Evolutionary conservation across 768 basidiomycete genomes (phyloP).

Genomic region (Boletus rubroflammeus): DNA sequence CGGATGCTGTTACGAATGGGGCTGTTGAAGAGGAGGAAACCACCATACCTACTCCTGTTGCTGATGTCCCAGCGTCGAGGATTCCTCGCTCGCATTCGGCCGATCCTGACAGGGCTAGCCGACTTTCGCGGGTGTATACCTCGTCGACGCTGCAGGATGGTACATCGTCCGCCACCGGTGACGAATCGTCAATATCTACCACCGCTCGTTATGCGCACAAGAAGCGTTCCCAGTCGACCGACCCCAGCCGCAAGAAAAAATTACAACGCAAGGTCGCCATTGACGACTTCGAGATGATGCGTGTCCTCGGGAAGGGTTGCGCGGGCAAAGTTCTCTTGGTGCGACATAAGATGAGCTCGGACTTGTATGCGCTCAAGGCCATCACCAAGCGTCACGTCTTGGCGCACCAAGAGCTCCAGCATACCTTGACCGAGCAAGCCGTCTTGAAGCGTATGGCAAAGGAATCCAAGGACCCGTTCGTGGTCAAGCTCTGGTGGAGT

Average conservation of each 20-base stretch:
- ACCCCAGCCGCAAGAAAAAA: slow-evolving; percentile 52
- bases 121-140: slow-evolving; percentile 57
- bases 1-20: slow-evolving; percentile 20
- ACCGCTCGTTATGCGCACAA: slow-evolving; percentile 46
- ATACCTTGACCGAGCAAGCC: slow-evolving; percentile 94
- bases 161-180: slow-evolving; percentile 57
- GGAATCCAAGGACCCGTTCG: slow-evolving; percentile 84
- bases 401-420: slow-evolving; percentile 93
- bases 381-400: slow-evolving; percentile 97
- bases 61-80: slow-evolving; percentile 38
- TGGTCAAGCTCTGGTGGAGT: slow-evolving; percentile 94
- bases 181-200: slow-evolving; percentile 71
- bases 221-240: slow-evolving; percentile 50
- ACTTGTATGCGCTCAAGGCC: slow-evolving; percentile 91
- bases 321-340: slow-evolving; percentile 96
- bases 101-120: slow-evolving; percentile 63
- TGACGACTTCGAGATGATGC: slow-evolving; percentile 96
- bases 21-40: slow-evolving; percentile 29
- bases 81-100: slow-evolving; percentile 79
- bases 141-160: slow-evolving; percentile 50
- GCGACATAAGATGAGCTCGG: slow-evolving; percentile 64
- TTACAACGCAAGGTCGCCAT: slow-evolving; percentile 67
- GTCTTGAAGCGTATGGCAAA: slow-evolving; percentile 94
- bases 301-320: slow-evolving; percentile 94
- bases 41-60: slow-evolving; percentile 37